Conservation (phyloP, 2,329 filamentous ascomycete genomes). For the Epichloe brachyelytri region DNA sequence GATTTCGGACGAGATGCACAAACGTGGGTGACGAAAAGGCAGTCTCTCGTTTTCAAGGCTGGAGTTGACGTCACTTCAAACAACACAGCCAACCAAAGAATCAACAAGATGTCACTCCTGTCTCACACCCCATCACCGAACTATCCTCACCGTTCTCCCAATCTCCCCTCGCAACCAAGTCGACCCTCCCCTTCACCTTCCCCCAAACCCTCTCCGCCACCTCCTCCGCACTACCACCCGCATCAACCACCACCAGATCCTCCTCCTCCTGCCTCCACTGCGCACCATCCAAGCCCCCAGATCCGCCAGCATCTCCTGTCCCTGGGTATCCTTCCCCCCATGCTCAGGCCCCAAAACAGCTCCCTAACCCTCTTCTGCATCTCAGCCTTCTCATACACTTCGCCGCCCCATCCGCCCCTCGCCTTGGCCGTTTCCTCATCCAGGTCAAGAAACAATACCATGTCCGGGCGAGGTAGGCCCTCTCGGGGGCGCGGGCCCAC, state of each 20-base stretch:
- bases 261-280: conserved; percentile 36
- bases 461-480: conserved; percentile 79
- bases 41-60: too few species aligned
- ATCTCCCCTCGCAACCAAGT: conserved; percentile 35
- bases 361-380: conserved; percentile 72
- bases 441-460: conserved; percentile 79
- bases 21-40: too few species aligned
- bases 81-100: too few species aligned
- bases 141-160: conserved; percentile 31
- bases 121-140: conserved; percentile 13
- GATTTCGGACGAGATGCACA: too few species aligned
- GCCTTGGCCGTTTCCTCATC: conserved; percentile 56
- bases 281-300: conserved; percentile 11
- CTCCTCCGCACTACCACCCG: conserved; percentile 40
- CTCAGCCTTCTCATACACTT: conserved; percentile 74
- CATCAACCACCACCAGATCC: conserved; percentile 42
- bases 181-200: conserved; percentile 32
- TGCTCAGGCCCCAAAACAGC: conserved; percentile 50
- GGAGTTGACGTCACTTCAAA: too few species aligned
- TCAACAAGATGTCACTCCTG: neutral
- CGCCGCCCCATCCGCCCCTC: conserved; percentile 76
- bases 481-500: conserved; percentile 78
- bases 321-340: conserved; percentile 27
- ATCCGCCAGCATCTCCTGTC: conserved; percentile 12
- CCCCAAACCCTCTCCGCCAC: conserved; percentile 44